These are phyloP conservation scores for Acorus calamus DNA, from an alignment of 106 monocot genomes.

Conservation along the genomic window DNA sequence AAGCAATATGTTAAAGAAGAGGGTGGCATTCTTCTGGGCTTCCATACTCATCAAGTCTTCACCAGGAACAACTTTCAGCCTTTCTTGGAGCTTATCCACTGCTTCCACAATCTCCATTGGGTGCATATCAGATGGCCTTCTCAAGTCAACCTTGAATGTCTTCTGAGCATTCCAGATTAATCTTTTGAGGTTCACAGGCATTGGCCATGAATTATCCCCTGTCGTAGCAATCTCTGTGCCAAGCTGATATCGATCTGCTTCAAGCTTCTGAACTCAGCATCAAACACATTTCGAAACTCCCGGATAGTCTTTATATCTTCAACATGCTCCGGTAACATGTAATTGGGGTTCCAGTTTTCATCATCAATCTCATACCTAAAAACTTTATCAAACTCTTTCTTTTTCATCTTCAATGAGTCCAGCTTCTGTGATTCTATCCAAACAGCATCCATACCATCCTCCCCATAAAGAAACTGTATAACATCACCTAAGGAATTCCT, in stretches of 20 bases:
- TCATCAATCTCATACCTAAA: conserved; percentile 87
- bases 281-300: conserved; percentile 91
- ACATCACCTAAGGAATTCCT: conserved; percentile 98
- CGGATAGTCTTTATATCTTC: conserved; percentile 88
- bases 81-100: conserved; percentile 92
- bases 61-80: conserved; percentile 95
- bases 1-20: conserved; percentile 91
- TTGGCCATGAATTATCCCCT: conserved; percentile 75
- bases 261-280: conserved; percentile 92
- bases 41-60: conserved; percentile 94
- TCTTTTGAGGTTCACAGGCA: conserved; percentile 94
- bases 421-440: conserved; percentile 93
- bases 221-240: conserved; percentile 87
- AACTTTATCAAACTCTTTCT: conserved; percentile 59
- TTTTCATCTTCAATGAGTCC: conserved; percentile 97
- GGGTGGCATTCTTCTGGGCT: conserved; percentile 98
- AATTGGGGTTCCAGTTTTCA: conserved; percentile 73
- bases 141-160: conserved; percentile 85
- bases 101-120: conserved; percentile 99
- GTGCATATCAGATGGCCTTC: conserved; percentile 95
- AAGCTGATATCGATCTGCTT: conserved; percentile 79
- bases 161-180: conserved; percentile 99
- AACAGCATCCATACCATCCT: conserved; percentile 99
- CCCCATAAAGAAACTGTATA: conserved; percentile 95
- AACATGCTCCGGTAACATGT: conserved; percentile 88